Evolutionary conservation across 2,329 filamentous ascomycete genomes (phyloP).

Genomic region (Penicillium sclerotiorum): DNA sequence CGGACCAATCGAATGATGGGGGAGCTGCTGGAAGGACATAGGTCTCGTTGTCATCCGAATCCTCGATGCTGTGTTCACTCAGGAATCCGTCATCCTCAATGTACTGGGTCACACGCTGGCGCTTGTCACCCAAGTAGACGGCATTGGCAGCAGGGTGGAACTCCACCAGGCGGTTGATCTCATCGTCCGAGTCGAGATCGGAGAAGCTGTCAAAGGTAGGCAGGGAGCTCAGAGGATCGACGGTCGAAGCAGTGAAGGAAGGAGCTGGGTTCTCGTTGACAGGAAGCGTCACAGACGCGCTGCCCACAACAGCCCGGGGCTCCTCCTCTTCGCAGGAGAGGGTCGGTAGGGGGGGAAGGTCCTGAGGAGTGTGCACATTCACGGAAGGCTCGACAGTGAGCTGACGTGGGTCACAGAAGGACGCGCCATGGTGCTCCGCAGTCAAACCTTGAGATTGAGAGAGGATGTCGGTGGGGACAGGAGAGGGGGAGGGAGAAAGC

Average conservation of each 20-base stretch:
- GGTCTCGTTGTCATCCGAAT: slow-evolving; percentile 68
- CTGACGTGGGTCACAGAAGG: slow-evolving; percentile 91
- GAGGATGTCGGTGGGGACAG: slow-evolving; percentile 70
- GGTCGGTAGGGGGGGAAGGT: slow-evolving; percentile 62
- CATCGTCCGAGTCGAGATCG: slow-evolving; percentile 88
- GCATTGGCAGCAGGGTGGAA: slow-evolving; percentile 64
- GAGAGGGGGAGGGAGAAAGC: slow-evolving; percentile 82
- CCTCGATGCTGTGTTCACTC: slow-evolving; percentile 74
- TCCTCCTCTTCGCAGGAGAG: slow-evolving; percentile 54
- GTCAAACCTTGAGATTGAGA: slow-evolving; percentile 70
- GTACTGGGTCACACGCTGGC: slow-evolving; percentile 72
- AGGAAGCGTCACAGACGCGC: slow-evolving; percentile 40
- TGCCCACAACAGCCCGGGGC: slow-evolving; percentile 39
- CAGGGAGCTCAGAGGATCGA: slow-evolving; percentile 61
- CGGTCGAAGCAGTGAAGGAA: slow-evolving; percentile 44
- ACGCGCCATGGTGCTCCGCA: slow-evolving; percentile 69
- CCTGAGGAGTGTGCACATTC: slow-evolving; percentile 50
- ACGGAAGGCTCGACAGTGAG: slow-evolving; percentile 68
- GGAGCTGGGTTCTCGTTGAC: slow-evolving; percentile 41
- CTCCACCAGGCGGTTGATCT: slow-evolving; percentile 76
- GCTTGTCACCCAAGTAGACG: slow-evolving; percentile 65
- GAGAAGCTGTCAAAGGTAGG: slow-evolving; percentile 83
- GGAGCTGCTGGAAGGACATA: slow-evolving; percentile 65
- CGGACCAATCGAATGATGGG: slow-evolving; percentile 61
- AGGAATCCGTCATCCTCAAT: slow-evolving; percentile 77